Base-by-base conservation (phyloP, 768 basidiomycete genomes). In the Suillus decipiens region DNA sequence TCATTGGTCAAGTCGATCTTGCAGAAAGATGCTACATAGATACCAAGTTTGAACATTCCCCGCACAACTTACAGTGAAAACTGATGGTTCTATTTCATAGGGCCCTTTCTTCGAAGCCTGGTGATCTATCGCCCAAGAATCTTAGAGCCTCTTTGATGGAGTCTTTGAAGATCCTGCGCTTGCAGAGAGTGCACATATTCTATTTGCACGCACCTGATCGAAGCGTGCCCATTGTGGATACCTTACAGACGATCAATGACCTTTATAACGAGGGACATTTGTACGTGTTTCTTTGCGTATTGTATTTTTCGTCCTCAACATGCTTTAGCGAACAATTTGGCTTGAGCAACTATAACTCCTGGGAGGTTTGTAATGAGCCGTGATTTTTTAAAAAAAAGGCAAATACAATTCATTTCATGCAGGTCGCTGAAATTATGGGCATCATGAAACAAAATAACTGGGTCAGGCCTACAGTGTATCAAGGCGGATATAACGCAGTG, bases 241-340 rank as follows among this genome's bases (percentile, higher is more conserved):
- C 83, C 0, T 64, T 85, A 31, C 77, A 74, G 63, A 79, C 76
- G 1, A 75, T 82, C 61, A 73, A 86, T 68, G 75, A 81, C 11
- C 68, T 84, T 28, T 75, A 85, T 76, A 76, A 80, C 60, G 80
- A 83, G 68, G 84, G 86, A 4, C 77, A 81, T 67, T 85, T 86
- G 69, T 82, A 74, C 63, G 80, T 70, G 5, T 24, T 50, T 45
- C 64, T 28, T 37, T 19, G 17, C 54, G 7, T 48, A 36, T 33
- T 37, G 33, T 4, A 22, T 22, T 22, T 15, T 45, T n/a, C n/a
- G 34, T 28, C 28, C 19, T 34, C 28, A 34, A 50, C 22, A 11
- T n/a, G 28, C 48, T 31, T 37, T 45, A 63, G 61, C 14, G 64
- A 66, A 10, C 58, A 69, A 39, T 65, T 71, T 58, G 66, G 67